Evolutionary conservation across 2,329 filamentous ascomycete species (phyloP), one percentile per base, ranked within the genome.

Genomic region (Alternaria metachromatica): DNA sequence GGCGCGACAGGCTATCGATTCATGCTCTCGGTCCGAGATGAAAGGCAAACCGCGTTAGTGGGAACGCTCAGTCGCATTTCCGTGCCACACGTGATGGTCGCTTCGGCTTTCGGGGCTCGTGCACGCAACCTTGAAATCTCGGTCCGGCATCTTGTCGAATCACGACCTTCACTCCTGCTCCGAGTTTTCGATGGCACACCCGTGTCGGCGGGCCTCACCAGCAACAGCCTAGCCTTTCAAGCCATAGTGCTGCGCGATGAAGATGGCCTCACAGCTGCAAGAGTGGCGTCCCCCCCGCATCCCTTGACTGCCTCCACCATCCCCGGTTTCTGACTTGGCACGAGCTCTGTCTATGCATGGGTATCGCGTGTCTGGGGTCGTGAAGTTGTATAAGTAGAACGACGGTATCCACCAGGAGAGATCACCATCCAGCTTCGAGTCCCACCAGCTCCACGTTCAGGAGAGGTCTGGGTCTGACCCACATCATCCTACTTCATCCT

Each of bases 201-300:
- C 41, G 23, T 59, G 50, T 71, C 68, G 71, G 68, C 60, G 63
- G 54, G 59, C 55, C 58, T 70, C 63, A 56, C 69, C 69, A 67
- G 63, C 68, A 64, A 56, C 55, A 66, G 65, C 51, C 55, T 67
- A 62, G 67, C 44, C 44, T 26, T 25, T n/a, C 23, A 15, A 41
- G 45, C 63, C 63, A 58, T 64, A 58, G 58, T 58, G 56, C 43
- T 30, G 49, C 55, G 23, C 43, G 43, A 33, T 23, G 15, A 54
- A 46, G n/a, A 59, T 43, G 55, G 55, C 48, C 55, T 62, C 64
- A 64, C 63, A 53, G 50, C 54, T 51, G 50, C 60, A 49, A 44
- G 26, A 57, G 62, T 70, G 64, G 67, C 66, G 67, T 66, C 55
- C 54, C 69, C 71, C 67, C 69, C 68, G 72, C 73, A 71, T 68